Evolutionary conservation across 2,329 filamentous ascomycete species (phyloP), one percentile per base, ranked within the genome.

Genomic region (Colletotrichum noveboracense): DNA sequence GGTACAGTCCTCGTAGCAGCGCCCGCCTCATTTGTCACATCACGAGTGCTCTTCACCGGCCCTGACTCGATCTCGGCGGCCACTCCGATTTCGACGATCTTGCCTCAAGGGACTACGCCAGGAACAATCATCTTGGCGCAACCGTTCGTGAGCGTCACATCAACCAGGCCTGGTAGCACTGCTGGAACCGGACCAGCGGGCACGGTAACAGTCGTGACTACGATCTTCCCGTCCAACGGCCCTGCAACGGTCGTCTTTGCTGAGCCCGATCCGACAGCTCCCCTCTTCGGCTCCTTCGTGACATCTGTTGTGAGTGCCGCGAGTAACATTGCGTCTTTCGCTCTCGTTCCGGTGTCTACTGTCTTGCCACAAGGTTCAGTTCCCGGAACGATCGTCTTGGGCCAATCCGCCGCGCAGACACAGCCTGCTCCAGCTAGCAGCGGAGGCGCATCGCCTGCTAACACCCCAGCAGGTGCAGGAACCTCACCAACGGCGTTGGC

Each of bases 101-200:
- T 66, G 4, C 74, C 71, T 52, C 70, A 64, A 30, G 67, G 68
- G 4, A 70, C 75, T 7, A 58, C 16, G 1, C 65, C 69, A 1
- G 75, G 77, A 9, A 77, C 77, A 2, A 66, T 76, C 8, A 60
- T 78, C 12, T 24, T 77, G 6, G 55, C 66, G 7, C 32, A 65
- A n/a, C 69, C 75, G 4, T 61, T 32, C 58, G 58, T 61, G 18
- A 61, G 58, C 58, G 18, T 32, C 18, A 34, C 30, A n/a, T 61
- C 58, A 18, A 34, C 58, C 6, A 21, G 32, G 28, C 30, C 30
- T 34, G 26, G 16, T 12, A 32, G 8, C 24, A 28, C 18, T 32
- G 32, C 28, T 14, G 8, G 28, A n/a, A 14, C n/a, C 12, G n/a
- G 58, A 13, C 28, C 26, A n/a, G 6, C 6, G 0, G 30, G 58